These are phyloP conservation scores for Guillardia theta DNA, from an alignment of 78 protist genomes.

Conservation along the genomic window DNA sequence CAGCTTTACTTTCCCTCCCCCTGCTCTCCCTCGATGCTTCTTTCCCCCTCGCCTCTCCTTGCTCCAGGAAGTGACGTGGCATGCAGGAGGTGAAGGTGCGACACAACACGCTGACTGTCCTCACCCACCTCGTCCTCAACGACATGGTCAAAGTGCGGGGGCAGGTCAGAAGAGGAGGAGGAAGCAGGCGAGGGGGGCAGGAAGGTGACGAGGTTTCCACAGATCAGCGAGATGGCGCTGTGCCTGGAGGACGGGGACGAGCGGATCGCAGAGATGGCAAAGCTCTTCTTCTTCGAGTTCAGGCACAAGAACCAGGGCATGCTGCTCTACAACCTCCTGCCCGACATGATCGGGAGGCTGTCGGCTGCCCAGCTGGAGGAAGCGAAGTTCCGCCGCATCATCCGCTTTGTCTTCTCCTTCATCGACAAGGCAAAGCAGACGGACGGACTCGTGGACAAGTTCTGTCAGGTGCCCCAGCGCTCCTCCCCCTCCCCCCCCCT, in stretches of 20 bases:
- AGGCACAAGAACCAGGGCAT: slow-evolving; percentile 47
- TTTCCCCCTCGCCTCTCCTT: too few relatives aligned
- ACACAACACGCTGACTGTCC: slow-evolving; percentile 82
- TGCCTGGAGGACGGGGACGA: slow-evolving; percentile 63
- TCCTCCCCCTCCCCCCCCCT: too few relatives aligned
- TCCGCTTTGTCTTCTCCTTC: slow-evolving; percentile 67
- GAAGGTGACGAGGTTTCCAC: too few relatives aligned
- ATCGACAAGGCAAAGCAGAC: slow-evolving; percentile 65
- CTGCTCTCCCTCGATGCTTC: background rate
- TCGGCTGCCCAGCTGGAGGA: background rate
- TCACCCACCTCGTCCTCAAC: slow-evolving; percentile 90
- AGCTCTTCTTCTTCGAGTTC: slow-evolving; percentile 71
- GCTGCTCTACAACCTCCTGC: slow-evolving; percentile 84
- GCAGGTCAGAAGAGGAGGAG: too few relatives aligned
- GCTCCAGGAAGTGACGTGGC: too few relatives aligned
- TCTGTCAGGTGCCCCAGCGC: too few relatives aligned
- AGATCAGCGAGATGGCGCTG: slow-evolving; percentile 72
- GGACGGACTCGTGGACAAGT: slow-evolving; percentile 81
- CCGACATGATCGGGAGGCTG: slow-evolving; percentile 80
- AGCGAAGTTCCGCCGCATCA: background rate
- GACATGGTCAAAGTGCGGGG: slow-evolving; percentile 82
- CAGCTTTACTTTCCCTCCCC: background rate
- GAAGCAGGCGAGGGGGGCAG: too few relatives aligned
- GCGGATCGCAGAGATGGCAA: slow-evolving; percentile 39
- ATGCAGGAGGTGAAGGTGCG: slow-evolving; percentile 81